phyloP scores from a whole-genome alignment of 306 rosid species.

The Senna tora region DNA sequence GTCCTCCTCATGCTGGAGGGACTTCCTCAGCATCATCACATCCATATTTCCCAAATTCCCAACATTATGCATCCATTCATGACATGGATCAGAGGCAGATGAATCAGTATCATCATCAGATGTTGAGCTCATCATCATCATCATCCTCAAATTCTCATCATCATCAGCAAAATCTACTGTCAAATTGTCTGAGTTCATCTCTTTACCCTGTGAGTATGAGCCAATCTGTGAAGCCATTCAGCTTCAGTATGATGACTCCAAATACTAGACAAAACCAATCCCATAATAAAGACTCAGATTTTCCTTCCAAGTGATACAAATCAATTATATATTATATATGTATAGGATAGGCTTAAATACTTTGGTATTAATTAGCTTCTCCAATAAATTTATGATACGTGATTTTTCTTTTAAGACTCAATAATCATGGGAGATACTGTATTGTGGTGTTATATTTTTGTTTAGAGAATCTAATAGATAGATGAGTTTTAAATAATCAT shows the following conservation, averaged over 20 bases:
- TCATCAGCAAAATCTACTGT: conserved; percentile 23
- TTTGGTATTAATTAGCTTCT: no score
- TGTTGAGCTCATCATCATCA: conserved; percentile 43
- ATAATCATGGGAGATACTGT: no score
- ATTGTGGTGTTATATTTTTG: no score
- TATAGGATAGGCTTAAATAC: no score
- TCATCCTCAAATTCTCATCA: conserved; percentile 40
- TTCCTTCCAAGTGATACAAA: conserved; percentile 50
- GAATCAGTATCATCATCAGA: conserved; percentile 59
- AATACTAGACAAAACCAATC: conserved; percentile 49
- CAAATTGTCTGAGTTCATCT: conserved; percentile 39
- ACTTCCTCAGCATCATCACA: no score
- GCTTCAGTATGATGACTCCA: conserved; percentile 57
- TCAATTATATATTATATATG: conserved; percentile 5
- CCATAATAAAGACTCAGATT: conserved; percentile 45
- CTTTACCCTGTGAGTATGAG: conserved; percentile 38
- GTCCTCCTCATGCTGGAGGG: conserved; percentile 35
- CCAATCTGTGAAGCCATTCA: conserved; percentile 50
- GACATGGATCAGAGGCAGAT: conserved; percentile 60
- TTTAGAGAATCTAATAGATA: no score
- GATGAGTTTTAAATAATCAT: no score
- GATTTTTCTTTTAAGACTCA: no score
- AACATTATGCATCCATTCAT: conserved; percentile 49
- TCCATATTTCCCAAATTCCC: conserved; percentile 42
- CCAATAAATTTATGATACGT: no score